These are phyloP conservation scores for Podaxis rugospora DNA, from an alignment of 768 basidiomycete genomes.

Conservation along the genomic window DNA sequence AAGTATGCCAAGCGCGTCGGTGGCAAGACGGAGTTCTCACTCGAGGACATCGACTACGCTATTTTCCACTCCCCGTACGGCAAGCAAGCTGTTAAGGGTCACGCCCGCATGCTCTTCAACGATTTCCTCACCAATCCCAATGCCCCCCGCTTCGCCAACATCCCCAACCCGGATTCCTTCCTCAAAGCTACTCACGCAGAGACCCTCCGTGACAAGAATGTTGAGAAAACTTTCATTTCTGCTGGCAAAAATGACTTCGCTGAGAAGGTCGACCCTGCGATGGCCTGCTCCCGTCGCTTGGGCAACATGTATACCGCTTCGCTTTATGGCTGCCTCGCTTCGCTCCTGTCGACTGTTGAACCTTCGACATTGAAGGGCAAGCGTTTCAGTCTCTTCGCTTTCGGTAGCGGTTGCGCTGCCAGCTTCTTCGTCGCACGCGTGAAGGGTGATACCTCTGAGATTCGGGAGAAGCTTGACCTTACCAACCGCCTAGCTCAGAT, in stretches of 20 bases:
- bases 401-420: constrained; percentile 92
- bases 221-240: constrained; percentile 93
- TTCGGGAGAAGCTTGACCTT: constrained; percentile 79
- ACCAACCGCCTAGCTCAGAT: constrained; percentile 71
- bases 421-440: constrained; percentile 88
- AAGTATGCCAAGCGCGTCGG: constrained; percentile 51
- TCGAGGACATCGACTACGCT: constrained; percentile 85
- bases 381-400: constrained; percentile 93
- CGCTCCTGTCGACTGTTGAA: constrained; percentile 70
- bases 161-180: constrained; percentile 68
- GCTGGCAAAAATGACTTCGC: constrained; percentile 73
- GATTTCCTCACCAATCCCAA: constrained; percentile 85
- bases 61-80: constrained; percentile 98
- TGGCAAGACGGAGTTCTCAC: constrained; percentile 54
- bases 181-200: constrained; percentile 63
- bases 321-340: constrained; percentile 91
- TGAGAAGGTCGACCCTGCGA: constrained; percentile 71
- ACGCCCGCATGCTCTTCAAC: constrained; percentile 87
- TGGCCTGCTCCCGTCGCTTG: constrained; percentile 84
- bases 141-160: constrained; percentile 60
- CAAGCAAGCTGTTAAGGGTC: constrained; percentile 97
- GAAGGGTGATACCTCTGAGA: constrained; percentile 83
- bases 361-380: constrained; percentile 71
- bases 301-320: constrained; percentile 99
- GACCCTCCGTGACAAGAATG: constrained; percentile 87